These are phyloP conservation scores for Xylariaceae sp. DNA, from an alignment of 2,329 filamentous ascomycete genomes.

Conservation along the genomic window DNA sequence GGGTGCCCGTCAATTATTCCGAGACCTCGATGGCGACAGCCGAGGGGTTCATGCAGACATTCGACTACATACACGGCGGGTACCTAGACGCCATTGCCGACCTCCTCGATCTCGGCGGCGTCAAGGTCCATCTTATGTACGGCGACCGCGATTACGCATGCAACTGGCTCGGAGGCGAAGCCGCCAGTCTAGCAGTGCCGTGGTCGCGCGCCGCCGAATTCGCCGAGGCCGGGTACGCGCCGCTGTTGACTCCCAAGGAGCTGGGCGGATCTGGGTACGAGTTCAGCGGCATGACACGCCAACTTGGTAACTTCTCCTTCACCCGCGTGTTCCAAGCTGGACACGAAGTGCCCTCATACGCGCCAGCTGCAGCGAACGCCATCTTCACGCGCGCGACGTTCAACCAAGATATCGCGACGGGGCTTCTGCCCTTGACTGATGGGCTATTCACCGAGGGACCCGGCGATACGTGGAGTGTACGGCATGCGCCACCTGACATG, in stretches of 20 bases:
- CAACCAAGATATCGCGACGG: constrained; percentile 54
- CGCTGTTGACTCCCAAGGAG: constrained; percentile 50
- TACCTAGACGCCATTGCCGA: constrained; percentile 50
- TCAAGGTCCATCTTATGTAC: constrained; percentile 61
- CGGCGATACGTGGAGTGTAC: constrained; percentile 49
- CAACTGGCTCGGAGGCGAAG: constrained; percentile 64
- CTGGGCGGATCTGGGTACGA: neutral
- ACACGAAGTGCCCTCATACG: constrained; percentile 18
- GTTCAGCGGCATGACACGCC: constrained; percentile 65
- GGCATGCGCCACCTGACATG: constrained; percentile 42
- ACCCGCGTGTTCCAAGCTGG: constrained; percentile 40
- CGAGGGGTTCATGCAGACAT: constrained; percentile 45
- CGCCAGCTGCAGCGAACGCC: constrained; percentile 5
- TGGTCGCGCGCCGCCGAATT: constrained; percentile 60
- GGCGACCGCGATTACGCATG: constrained; percentile 63
- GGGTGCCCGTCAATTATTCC: constrained; percentile 63
- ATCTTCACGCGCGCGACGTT: constrained; percentile 50
- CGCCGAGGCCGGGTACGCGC: constrained; percentile 66
- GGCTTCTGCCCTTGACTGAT: constrained; percentile 57
- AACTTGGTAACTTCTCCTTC: constrained; percentile 65
- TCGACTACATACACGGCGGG: constrained; percentile 33
- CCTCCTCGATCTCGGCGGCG: constrained; percentile 58
- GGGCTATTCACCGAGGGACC: constrained; percentile 35
- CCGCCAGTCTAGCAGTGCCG: constrained; percentile 52
- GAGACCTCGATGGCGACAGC: constrained; percentile 48